Base-by-base conservation (phyloP, 768 basidiomycete genomes). In the Chlorophyllum brunneum region DNA sequence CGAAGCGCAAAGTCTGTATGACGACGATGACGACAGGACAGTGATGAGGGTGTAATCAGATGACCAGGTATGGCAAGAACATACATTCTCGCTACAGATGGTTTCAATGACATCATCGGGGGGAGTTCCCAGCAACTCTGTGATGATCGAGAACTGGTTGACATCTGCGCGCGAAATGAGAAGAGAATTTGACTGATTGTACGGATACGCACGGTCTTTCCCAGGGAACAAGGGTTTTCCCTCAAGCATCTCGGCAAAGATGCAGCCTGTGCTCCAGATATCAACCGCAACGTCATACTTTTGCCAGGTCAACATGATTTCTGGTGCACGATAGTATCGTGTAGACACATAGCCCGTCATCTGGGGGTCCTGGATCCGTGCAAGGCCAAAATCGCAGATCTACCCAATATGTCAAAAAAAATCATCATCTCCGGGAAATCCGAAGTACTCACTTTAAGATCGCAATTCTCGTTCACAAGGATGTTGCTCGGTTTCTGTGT, bases 281-380 rank as follows among this genome's bases (percentile, higher is more conserved):
- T 99, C 97, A 56, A 99, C 97, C 45, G 95, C 97, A 51, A 98
- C 95, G 68, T 98, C 95, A 73, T 99, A 99, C 75, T 98, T 98
- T 70, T 99, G 97, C 97, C 97, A 99, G 33, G 97, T 99, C 66
- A 99, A 80, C 97, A 99, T 99, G 74, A 99, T 99, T 71, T 99
- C 97, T 4, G 97, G 97, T 5, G 97, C 97, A 46, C 97, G 88
- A 67, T 99, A 99, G 73, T 99, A 99, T 59, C 97, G 80, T 46
- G 97, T 99, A 52, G 97, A 98, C 56, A 98, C 97, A 65, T 98
- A 99, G 56, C 97, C 97, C 1, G 97, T 99, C 97, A 99, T 99
- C 67, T 99, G 97, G 4, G 95, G 95, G 67, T 99, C 97, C 70
- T 98, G 97, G 58, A 99, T 95, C 47, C 97, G 90, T 30, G 97